Conservation (phyloP, 805 yeast genomes). For the Starmerella stigmatis region DNA sequence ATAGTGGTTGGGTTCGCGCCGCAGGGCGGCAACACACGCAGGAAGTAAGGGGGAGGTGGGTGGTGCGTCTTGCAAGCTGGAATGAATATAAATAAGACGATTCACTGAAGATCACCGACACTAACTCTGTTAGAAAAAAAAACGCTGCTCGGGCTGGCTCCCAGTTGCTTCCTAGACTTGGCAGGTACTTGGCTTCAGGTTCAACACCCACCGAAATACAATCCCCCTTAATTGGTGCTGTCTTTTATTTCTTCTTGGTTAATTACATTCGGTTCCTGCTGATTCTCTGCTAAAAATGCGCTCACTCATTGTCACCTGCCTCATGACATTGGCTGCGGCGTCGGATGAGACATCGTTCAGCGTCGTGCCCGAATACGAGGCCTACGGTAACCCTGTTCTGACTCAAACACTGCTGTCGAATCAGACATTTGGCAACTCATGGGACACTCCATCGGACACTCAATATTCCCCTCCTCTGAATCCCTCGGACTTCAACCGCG, state of each 20-base stretch:
- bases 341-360: constrained; percentile 16
- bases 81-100: no score
- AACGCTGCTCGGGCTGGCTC: constrained; percentile 5
- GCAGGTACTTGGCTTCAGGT: no score
- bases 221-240: no score
- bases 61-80: neutral
- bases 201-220: no score
- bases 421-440: constrained; percentile 31
- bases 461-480: constrained; percentile 28
- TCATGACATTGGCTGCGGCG: neutral
- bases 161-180: no score
- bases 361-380: constrained; percentile 8
- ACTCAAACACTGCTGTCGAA: constrained; percentile 18
- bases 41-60: constrained; percentile 1
- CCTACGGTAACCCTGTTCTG: constrained; percentile 13
- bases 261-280: neutral
- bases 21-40: neutral
- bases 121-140: neutral
- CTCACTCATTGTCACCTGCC: neutral
- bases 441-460: constrained; percentile 28
- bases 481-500: constrained; percentile 30
- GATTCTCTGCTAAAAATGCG: neutral
- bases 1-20: constrained; percentile 3
- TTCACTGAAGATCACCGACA: no score
- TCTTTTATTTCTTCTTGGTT: neutral